Base-by-base conservation (phyloP, 2,329 filamentous ascomycete species). In the Aureobasidium sp. region DNA sequence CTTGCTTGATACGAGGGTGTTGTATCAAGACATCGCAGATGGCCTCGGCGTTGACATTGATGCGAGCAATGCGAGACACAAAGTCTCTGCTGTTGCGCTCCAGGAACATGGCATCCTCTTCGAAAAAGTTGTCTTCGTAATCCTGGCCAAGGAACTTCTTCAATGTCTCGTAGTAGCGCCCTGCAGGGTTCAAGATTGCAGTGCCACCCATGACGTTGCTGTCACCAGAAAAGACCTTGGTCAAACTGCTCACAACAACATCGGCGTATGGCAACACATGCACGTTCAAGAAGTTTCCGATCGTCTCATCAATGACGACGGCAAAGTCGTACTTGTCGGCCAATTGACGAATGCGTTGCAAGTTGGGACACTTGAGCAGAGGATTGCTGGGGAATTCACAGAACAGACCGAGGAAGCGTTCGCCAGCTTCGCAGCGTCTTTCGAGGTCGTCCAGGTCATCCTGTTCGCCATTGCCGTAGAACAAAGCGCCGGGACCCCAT, bases 71-170 rank as follows among this genome's bases (percentile, higher is more conserved):
- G 54, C 93, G 81, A 14, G 80, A 79, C 17, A 85, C 79, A 67
- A 96, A 97, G 71, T 97, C 90, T 14, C 93, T 85, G 67, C 90
- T 96, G 70, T 98, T 98, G 58, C 91, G 81, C 71, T 98, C 93
- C 73, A 98, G 84, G 71, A 96, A 95, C 34, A 98, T 83, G 44
- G 86, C 83, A 70, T 98, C 93, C 73, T 96, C 91, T 16, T 86
- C 82, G 89, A 93, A 98, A 67, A 93, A 90, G 52, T 87, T 90
- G 68, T 96, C 89, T 70, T 95, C 88, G 66, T 86, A 93, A 25
- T 44, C 51, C 12, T 37, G 29, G 38, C 86, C 80, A 66, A 88
- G 80, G n/a, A 77, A 75, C 4, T 73, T 65, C 65, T 89, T 91
- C n/a, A 98, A 70, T 0, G 71, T 61, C 2, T 67, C 53, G 67